Percentiles rank a stretch among this genome's conserved stretches.
Conservation (phyloP, 495 filamentous ascomycete species). For the Hypomontagnella monticulosa region DNA sequence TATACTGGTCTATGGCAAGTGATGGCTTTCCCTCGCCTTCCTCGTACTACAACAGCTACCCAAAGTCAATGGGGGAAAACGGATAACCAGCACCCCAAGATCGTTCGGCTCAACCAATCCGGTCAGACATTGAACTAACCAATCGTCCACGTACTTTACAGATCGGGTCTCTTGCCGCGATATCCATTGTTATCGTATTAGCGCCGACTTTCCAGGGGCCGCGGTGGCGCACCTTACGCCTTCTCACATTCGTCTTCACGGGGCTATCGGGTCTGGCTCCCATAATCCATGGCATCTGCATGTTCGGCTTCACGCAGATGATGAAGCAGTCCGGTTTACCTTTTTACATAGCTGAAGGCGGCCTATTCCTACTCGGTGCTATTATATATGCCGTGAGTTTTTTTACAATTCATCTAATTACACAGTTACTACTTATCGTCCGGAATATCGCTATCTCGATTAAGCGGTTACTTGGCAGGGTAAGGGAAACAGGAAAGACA, state of each 20-base stretch:
- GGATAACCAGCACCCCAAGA: no score
- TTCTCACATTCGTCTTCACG: constrained; percentile 56
- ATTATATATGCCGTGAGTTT: constrained; percentile 55
- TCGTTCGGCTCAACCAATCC: background rate
- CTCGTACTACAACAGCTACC: background rate
- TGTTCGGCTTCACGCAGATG: constrained; percentile 55
- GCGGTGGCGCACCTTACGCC: constrained; percentile 48
- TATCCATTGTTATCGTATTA: constrained; percentile 51
- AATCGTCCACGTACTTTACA: constrained; percentile 3
- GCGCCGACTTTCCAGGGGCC: constrained; percentile 57
- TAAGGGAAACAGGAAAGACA: background rate
- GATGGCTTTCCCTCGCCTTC: background rate
- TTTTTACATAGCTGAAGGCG: constrained; percentile 54
- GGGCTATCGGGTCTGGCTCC: constrained; percentile 60
- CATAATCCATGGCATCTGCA: constrained; percentile 55
- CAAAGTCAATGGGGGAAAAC: background rate
- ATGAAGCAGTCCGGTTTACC: constrained; percentile 55
- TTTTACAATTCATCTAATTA: constrained; percentile 12
- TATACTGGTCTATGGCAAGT: constrained; percentile 61
- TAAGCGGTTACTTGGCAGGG: background rate
- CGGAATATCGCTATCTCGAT: background rate
- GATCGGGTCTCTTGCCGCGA: constrained; percentile 48
- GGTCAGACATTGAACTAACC: constrained; percentile 11
- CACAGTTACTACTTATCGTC: background rate
- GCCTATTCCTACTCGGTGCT: constrained; percentile 50